Percentiles rank a stretch among this genome's conserved stretches.
phyloP scores from a whole-genome alignment of 352 stramenopile species.

The Lagenidium giganteum region DNA sequence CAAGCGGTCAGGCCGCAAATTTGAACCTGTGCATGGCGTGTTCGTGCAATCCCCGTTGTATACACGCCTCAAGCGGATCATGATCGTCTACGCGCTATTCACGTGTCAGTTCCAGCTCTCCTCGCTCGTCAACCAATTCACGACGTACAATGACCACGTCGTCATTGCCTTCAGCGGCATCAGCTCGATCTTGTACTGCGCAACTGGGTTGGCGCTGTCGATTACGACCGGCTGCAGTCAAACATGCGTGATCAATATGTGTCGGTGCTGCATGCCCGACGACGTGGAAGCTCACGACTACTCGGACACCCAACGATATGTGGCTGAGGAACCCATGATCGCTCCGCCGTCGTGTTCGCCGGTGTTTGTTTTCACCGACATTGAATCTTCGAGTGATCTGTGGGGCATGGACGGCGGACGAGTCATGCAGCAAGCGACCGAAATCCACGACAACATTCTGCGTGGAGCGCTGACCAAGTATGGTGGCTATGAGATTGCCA shows the following conservation, averaged over 20 bases:
- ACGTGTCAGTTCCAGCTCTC: slow-evolving; percentile 55
- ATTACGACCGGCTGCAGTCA: slow-evolving; percentile 46
- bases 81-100: slow-evolving; percentile 62
- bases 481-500: slow-evolving; percentile 19
- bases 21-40: slow-evolving; percentile 57
- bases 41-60: slow-evolving; percentile 69
- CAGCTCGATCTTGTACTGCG: slow-evolving; percentile 35
- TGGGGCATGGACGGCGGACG: neutral
- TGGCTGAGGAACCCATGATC: too few species aligned
- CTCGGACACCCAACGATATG: neutral
- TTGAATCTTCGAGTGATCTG: slow-evolving; percentile 18
- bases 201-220: slow-evolving; percentile 26
- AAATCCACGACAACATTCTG: slow-evolving; percentile 39
- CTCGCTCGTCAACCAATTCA: too few species aligned
- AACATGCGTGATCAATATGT: slow-evolving; percentile 37
- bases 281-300: slow-evolving; percentile 25
- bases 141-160: neutral
- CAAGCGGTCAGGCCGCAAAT: slow-evolving; percentile 46
- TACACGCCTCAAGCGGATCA: slow-evolving; percentile 58
- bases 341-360: too few species aligned
- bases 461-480: slow-evolving; percentile 25
- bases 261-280: slow-evolving; percentile 33
- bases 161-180: slow-evolving; percentile 24
- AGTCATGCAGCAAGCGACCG: slow-evolving; percentile 35
- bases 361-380: slow-evolving; percentile 21